A percentile compares a stretch with the other conserved stretches of the same genome.
phyloP scores from a whole-genome alignment of 75 land plant genomes.

The Gnetum montanum region DNA sequence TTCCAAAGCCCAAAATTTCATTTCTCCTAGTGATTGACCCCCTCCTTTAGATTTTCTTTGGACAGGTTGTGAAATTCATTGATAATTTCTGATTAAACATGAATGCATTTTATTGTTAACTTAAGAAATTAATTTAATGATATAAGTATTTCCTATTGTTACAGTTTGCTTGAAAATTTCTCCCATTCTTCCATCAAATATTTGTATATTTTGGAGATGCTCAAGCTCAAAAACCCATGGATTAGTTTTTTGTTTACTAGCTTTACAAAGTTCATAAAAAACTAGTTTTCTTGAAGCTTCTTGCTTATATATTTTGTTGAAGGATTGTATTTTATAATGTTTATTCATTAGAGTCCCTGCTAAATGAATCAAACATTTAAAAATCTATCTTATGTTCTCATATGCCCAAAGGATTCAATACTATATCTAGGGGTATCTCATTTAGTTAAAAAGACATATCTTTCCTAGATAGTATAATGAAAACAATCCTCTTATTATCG shows the following conservation, averaged over 20 bases:
- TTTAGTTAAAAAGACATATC: too few relatives aligned
- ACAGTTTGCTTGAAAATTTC: background rate
- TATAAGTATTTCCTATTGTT: constrained; percentile 4
- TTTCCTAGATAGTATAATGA: too few relatives aligned
- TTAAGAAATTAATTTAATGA: constrained; percentile 1
- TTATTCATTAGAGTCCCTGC: too few relatives aligned
- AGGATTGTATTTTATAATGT: too few relatives aligned
- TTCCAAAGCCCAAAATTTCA: constrained; percentile 21
- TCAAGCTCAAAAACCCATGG: constrained; percentile 14
- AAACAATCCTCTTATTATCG: background rate
- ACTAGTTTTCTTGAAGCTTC: constrained; percentile 20
- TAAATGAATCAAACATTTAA: too few relatives aligned
- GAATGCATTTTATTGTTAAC: constrained; percentile 3
- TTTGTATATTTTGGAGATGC: constrained; percentile 7
- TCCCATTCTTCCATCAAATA: constrained; percentile 9
- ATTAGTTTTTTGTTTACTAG: constrained; percentile 8
- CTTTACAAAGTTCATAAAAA: constrained; percentile 13
- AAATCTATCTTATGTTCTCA: too few relatives aligned
- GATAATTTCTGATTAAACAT: constrained; percentile 2
- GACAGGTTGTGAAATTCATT: constrained; percentile 10
- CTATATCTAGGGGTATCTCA: too few relatives aligned
- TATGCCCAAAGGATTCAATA: too few relatives aligned
- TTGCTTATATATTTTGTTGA: constrained; percentile 9
- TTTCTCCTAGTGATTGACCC: constrained; percentile 16
- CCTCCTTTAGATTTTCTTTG: constrained; percentile 10